Base-by-base conservation (phyloP, 225 moss, liverwort and hornwort genomes). In the Polytrichum formosum region DNA sequence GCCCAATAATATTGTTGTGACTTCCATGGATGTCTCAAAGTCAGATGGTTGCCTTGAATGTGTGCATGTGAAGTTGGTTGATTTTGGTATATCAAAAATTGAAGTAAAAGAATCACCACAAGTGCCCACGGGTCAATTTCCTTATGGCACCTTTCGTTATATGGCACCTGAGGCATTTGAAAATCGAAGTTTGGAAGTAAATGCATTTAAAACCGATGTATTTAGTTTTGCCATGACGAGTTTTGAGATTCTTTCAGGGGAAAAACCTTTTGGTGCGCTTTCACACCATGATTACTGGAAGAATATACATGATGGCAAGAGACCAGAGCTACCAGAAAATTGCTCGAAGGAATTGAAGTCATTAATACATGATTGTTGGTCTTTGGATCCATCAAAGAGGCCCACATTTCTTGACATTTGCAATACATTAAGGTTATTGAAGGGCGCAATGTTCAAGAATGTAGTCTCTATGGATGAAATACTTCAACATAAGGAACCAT, bases 51-150 rank as follows among this genome's bases (percentile, higher is more conserved):
- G 28, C 6, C 18, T 21, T 16, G 23, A 23, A 20, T 26, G 55
- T 55, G 69, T 69, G 18, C 28, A 56, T 56, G 56, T 69, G 10
- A 56, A 56, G 22, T 25, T 56, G 21, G 6, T 58, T 58, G 58
- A 58, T n/a, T 69, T 54, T 69, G 69, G 69, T 58, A 28, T 58
- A 16, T 56, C 69, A 31, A 58, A 69, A 58, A 25, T 20, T 6
- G 23, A 63, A 25, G 67, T 53, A 17, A 71, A 63, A 8, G 6
- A 56, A 7, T 19, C 17, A n/a, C 69, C 22, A 29, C 19, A 56
- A 31, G 4, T 22, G 9, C 28, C 56, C 9, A 56, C 18, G 0
- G 10, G 19, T 1, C 1, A 46, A 9, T 1, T 2, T 35, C 2
- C 0, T 35, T 63, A 2, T 56, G 20, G 69, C 28, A 69, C 69